Conservation (phyloP, 257 asterid genomes). For the Ligustrum vulgare region DNA sequence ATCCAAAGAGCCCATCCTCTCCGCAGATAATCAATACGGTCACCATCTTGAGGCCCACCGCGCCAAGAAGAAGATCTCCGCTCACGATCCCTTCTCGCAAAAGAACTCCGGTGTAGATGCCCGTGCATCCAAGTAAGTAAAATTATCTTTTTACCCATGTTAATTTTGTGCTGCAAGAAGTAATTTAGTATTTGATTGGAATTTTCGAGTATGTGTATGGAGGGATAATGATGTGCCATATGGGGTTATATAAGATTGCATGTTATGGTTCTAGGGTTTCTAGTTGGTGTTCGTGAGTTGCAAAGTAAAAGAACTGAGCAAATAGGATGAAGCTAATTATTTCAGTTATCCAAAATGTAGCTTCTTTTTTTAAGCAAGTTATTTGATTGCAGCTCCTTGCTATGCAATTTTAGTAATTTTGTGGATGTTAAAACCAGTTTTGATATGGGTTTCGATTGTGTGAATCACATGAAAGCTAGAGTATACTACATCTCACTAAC, state of each 20-base stretch:
- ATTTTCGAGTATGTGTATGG: background rate
- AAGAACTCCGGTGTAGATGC: constrained; percentile 80
- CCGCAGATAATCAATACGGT: constrained; percentile 51
- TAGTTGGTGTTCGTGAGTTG: background rate
- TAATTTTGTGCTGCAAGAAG: background rate
- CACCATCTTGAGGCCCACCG: constrained; percentile 79
- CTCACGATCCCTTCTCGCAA: constrained; percentile 52
- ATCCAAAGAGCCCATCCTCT: constrained; percentile 54
- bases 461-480: background rate
- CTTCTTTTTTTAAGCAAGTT: background rate
- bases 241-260: background rate
- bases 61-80: constrained; percentile 66
- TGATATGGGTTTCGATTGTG: background rate
- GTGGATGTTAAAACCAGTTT: background rate
- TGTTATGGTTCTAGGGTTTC: background rate
- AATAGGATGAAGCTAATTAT: background rate
- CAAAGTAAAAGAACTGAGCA: background rate
- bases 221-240: background rate
- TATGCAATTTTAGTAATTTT: background rate
- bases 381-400: background rate
- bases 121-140: constrained; percentile 74
- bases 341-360: background rate
- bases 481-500: background rate
- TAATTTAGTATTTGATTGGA: background rate
- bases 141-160: background rate